Conservation (phyloP, 306 rosid species). For the Vigna mungo region DNA sequence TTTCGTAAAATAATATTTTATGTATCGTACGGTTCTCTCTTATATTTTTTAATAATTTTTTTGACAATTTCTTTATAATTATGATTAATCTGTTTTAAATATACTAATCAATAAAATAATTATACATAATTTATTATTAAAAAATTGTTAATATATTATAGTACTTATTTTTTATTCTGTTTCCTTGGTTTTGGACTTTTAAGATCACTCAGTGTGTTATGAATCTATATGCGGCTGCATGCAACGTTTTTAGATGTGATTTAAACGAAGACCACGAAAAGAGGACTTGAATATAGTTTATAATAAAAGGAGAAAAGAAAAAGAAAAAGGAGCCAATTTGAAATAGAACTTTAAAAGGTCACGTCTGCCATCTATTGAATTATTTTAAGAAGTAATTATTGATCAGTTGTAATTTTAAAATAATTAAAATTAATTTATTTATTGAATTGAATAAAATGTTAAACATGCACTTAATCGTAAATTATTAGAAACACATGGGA, state of each 20-base stretch:
- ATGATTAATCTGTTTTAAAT: no score
- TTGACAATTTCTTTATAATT: no score
- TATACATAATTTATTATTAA: no score
- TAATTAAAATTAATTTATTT: neutral
- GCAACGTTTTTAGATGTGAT: neutral
- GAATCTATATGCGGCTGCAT: constrained; percentile 22
- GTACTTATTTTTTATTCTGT: neutral
- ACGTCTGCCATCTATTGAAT: neutral
- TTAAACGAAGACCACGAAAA: neutral
- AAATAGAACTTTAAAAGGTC: neutral
- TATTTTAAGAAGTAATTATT: neutral
- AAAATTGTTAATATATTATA: no score
- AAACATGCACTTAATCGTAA: neutral
- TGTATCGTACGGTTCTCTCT: no score
- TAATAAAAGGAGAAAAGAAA: neutral
- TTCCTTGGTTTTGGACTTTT: neutral
- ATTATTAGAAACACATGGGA: no score
- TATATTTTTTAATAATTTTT: no score
- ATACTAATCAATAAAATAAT: no score
- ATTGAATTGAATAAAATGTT: neutral
- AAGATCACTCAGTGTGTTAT: neutral
- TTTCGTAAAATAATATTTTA: no score
- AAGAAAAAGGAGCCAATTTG: neutral
- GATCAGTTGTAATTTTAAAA: neutral
- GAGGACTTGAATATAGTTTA: neutral